A percentile compares a stretch with the other conserved stretches of the same genome.
phyloP scores from a whole-genome alignment of 257 asterid genomes.

The Solanum piurae region DNA sequence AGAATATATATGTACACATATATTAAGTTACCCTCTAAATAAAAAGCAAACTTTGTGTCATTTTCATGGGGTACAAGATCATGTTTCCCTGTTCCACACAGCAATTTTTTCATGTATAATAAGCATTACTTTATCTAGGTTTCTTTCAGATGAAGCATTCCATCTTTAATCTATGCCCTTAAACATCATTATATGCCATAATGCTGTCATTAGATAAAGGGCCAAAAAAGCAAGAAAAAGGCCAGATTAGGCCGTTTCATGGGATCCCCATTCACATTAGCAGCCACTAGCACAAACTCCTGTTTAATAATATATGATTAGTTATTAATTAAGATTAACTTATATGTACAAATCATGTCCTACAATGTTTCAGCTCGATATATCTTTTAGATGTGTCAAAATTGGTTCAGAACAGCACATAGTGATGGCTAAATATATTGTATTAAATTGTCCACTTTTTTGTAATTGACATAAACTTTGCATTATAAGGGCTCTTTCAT shows the following conservation, averaged over 20 bases:
- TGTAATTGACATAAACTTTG: neutral
- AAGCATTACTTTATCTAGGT: neutral
- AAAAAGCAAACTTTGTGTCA: neutral
- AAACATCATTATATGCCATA: neutral
- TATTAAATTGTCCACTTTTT: neutral
- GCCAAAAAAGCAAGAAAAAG: neutral
- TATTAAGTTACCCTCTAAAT: neutral
- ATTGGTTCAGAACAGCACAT: neutral
- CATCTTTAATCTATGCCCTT: neutral
- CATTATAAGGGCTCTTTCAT: neutral
- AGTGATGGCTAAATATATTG: neutral
- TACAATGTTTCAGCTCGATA: neutral
- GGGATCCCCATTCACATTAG: constrained; percentile 1
- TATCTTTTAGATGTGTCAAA: neutral
- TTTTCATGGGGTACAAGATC: neutral
- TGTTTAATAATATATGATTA: neutral
- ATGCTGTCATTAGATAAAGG: neutral
- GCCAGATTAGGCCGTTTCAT: neutral
- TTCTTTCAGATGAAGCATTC: constrained; percentile 1
- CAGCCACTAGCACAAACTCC: neutral
- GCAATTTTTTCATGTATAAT: neutral
- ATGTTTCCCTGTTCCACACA: neutral
- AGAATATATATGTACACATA: neutral
- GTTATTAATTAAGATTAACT: neutral
- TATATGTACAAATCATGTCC: neutral